A percentile compares a stretch with the other conserved stretches of the same genome.
Evolutionary conservation across 1,284 basidiomycete species (phyloP).

Genomic region (Sporisorium exsertum): DNA sequence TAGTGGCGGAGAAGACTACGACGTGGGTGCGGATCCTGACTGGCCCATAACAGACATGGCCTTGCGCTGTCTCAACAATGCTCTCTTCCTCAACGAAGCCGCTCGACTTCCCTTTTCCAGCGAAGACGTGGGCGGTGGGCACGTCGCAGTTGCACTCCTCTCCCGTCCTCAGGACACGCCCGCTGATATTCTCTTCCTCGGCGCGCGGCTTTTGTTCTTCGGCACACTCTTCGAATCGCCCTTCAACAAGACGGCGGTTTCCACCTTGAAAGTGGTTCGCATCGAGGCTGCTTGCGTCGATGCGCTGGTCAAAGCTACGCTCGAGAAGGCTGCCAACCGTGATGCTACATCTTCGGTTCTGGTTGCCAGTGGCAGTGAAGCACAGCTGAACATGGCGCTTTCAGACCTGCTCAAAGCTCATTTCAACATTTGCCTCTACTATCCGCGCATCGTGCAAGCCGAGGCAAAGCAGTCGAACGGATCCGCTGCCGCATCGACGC

Average conservation of each 20-base stretch:
- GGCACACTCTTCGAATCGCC: constrained; percentile 61
- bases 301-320: constrained; percentile 24
- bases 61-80: constrained; percentile 63
- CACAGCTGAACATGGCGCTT: constrained; percentile 48
- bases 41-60: constrained; percentile 57
- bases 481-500: constrained; percentile 5
- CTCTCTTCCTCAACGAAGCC: constrained; percentile 55
- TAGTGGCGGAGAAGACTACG: constrained; percentile 24
- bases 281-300: constrained; percentile 35
- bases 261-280: constrained; percentile 31
- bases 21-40: constrained; percentile 28
- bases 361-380: constrained; percentile 31
- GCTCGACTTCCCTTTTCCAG: constrained; percentile 41
- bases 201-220: constrained; percentile 59
- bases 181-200: constrained; percentile 58
- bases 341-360: constrained; percentile 17
- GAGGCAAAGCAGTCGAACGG: constrained; percentile 18
- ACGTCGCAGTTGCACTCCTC: constrained; percentile 41
- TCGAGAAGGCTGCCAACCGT: constrained; percentile 18
- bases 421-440: constrained; percentile 64
- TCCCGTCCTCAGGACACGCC: constrained; percentile 34
- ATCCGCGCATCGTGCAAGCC: constrained; percentile 48
- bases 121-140: constrained; percentile 48
- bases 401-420: constrained; percentile 59
- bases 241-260: constrained; percentile 57